Percentiles rank a stretch among this genome's conserved stretches.
Evolutionary conservation across 441 rosid genomes (phyloP).

Genomic region (Gossypium laxum): DNA sequence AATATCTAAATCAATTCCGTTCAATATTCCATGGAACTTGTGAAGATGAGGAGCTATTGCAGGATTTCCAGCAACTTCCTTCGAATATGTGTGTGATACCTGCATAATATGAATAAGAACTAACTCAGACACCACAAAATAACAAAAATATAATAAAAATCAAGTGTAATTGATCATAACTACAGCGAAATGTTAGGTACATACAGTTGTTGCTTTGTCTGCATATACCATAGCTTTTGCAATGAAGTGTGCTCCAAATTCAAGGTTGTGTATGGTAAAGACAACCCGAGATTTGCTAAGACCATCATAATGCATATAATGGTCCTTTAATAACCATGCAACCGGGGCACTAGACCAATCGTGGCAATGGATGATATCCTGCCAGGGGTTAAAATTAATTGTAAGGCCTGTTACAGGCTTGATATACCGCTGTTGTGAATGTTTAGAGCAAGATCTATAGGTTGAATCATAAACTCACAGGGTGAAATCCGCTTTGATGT

Average conservation of each 20-base stretch:
- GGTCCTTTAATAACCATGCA: conserved; percentile 79
- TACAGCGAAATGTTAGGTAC: conserved; percentile 14
- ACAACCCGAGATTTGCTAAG: conserved; percentile 74
- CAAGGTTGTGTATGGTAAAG: conserved; percentile 90
- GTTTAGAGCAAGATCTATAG: conserved; percentile 1
- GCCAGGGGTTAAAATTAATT: conserved; percentile 20
- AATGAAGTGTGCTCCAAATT: conserved; percentile 64
- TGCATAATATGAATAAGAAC: conserved; percentile 22
- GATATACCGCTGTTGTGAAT: not conserved
- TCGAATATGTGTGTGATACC: conserved; percentile 78
- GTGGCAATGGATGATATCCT: conserved; percentile 95
- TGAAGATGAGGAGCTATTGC: conserved; percentile 56
- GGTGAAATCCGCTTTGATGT: conserved; percentile 77
- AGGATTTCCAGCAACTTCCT: conserved; percentile 74
- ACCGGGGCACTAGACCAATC: conserved; percentile 97
- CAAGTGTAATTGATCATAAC: not conserved
- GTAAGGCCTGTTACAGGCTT: not conserved
- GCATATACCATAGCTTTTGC: conserved; percentile 70
- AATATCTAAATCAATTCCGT: conserved; percentile 87
- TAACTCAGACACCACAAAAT: conserved; percentile 1
- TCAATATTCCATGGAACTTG: conserved; percentile 85
- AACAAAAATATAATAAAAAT: not conserved
- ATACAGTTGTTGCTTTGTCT: conserved; percentile 86
- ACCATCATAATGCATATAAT: conserved; percentile 63
- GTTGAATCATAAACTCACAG: conserved; percentile 40